A percentile compares a stretch with the other conserved stretches of the same genome.
These are phyloP conservation scores for Colletotrichum spaethianum DNA, from an alignment of 2,329 filamentous ascomycete species.

Conservation along the genomic window DNA sequence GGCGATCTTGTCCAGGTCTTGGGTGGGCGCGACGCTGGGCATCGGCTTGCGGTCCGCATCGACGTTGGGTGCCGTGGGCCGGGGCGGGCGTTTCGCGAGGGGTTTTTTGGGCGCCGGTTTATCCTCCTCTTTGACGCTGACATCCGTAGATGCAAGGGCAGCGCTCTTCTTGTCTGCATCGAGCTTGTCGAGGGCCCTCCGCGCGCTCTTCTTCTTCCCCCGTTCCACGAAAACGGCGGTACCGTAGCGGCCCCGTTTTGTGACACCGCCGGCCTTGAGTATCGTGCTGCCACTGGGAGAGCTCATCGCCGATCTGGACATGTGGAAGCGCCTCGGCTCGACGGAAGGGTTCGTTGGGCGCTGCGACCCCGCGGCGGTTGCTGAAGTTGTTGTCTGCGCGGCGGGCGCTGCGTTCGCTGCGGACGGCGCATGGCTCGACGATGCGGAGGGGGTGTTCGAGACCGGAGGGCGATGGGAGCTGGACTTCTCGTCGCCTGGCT, in stretches of 20 bases:
- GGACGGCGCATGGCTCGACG: constrained; percentile 9
- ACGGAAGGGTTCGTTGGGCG: constrained; percentile 41
- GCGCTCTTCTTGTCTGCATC: constrained; percentile 43
- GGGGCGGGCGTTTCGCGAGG: constrained; percentile 32
- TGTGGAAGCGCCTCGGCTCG: constrained; percentile 68
- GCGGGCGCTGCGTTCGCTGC: constrained; percentile 17
- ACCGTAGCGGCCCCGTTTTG: constrained; percentile 58
- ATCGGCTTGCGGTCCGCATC: constrained; percentile 37
- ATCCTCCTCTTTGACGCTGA: constrained; percentile 6
- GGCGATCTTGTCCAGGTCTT: constrained; percentile 65
- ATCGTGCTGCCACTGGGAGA: constrained; percentile 46
- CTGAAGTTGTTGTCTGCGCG: background rate
- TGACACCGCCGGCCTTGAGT: constrained; percentile 47
- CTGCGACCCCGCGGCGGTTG: constrained; percentile 16
- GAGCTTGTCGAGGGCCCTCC: constrained; percentile 45
- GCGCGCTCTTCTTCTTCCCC: constrained; percentile 54
- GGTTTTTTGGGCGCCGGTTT: constrained; percentile 34
- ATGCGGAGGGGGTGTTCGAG: constrained; percentile 22
- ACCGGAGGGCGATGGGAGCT: constrained; percentile 44
- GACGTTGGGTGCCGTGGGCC: background rate
- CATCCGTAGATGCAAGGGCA: background rate
- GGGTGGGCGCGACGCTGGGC: constrained; percentile 51
- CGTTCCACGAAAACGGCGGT: constrained; percentile 72
- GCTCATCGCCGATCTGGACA: constrained; percentile 63
- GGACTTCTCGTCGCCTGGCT: constrained; percentile 53